Percentiles rank a stretch among this genome's conserved stretches.
Evolutionary conservation across 2,329 filamentous ascomycete genomes (phyloP).

Genomic region (Cytospora leucostoma): DNA sequence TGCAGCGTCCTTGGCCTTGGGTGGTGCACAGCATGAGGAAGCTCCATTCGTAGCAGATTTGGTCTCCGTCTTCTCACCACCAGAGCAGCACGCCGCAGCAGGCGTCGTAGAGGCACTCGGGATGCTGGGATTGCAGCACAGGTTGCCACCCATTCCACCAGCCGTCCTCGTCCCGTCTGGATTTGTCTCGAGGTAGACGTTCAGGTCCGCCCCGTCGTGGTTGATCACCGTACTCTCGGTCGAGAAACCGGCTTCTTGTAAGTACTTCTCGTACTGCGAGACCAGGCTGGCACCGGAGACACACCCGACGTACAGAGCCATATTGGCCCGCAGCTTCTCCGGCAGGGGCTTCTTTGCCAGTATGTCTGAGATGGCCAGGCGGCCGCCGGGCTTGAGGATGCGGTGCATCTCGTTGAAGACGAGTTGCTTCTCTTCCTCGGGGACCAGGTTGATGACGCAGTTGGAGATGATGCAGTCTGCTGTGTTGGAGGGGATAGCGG

Average conservation of each 20-base stretch:
- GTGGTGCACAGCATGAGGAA: constrained; percentile 8
- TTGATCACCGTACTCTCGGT: constrained; percentile 47
- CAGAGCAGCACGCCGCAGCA: constrained; percentile 4
- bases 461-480: constrained; percentile 63
- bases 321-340: constrained; percentile 47
- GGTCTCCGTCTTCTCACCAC: neutral
- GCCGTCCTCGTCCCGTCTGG: constrained; percentile 31
- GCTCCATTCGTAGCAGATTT: neutral
- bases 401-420: constrained; percentile 61
- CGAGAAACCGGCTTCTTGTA: constrained; percentile 52
- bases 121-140: constrained; percentile 29
- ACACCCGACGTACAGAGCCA: constrained; percentile 61
- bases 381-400: constrained; percentile 57
- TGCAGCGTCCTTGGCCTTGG: constrained; percentile 30
- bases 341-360: constrained; percentile 53
- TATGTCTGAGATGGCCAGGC: constrained; percentile 62
- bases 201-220: constrained; percentile 50
- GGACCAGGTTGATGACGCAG: constrained; percentile 64
- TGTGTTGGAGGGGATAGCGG: constrained; percentile 43
- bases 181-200: constrained; percentile 44
- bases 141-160: constrained; percentile 25
- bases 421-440: constrained; percentile 50
- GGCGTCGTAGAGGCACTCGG: constrained; percentile 18
- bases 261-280: constrained; percentile 52
- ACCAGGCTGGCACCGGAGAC: constrained; percentile 58